These are phyloP conservation scores for Talaromyces marneffei DNA, from an alignment of 2,329 filamentous ascomycete genomes.

Conservation along the genomic window DNA sequence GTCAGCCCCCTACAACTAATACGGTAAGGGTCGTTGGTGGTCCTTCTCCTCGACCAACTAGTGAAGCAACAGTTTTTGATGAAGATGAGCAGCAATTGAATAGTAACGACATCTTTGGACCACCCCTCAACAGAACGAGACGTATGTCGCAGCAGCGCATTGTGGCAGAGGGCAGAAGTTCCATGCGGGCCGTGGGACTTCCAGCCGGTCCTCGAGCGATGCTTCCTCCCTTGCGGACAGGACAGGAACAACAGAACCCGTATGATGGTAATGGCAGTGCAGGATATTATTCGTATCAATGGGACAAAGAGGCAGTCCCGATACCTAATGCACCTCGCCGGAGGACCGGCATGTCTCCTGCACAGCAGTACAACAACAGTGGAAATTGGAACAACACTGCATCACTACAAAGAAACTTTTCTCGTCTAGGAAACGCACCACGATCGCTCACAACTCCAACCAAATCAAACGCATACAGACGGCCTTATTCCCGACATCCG, in stretches of 20 bases:
- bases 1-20: constrained; percentile 14
- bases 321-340: neutral
- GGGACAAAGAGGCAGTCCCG: constrained; percentile 8
- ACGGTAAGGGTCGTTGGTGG: neutral
- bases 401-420: constrained; percentile 8
- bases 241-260: constrained; percentile 14
- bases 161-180: neutral
- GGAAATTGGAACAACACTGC: neutral
- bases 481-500: neutral
- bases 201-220: constrained; percentile 34
- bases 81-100: constrained; percentile 27
- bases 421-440: constrained; percentile 5
- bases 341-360: neutral
- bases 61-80: constrained; percentile 34
- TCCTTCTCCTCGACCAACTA: constrained; percentile 20
- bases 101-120: constrained; percentile 17
- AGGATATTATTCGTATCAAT: constrained; percentile 1
- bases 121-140: constrained; percentile 10
- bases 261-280: neutral
- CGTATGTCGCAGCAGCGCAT: neutral
- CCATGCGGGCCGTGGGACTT: constrained; percentile 20
- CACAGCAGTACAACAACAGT: neutral
- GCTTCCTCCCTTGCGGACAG: constrained; percentile 23
- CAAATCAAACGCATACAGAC: neutral
- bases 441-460: neutral